Evolutionary conservation across 108 stramenopile genomes (phyloP).

Genomic region (Cyclotella baltica): DNA sequence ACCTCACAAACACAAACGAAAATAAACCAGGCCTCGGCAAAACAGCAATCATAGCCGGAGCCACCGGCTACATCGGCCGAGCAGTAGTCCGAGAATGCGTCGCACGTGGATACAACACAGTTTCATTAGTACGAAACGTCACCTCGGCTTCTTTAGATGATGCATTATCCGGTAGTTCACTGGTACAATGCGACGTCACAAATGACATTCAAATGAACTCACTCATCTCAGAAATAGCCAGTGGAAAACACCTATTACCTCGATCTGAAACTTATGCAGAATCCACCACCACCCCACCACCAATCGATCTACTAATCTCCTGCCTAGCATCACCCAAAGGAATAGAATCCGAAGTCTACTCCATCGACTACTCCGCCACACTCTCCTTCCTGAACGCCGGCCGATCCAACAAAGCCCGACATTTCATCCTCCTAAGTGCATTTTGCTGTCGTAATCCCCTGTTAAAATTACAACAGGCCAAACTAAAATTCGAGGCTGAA

Average conservation of each 20-base stretch:
- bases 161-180: conserved; percentile 24
- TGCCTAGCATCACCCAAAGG: conserved; percentile 87
- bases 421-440: conserved; percentile 81
- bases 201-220: conserved; percentile 31
- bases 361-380: conserved; percentile 84
- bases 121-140: conserved; percentile 57
- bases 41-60: conserved; percentile 61
- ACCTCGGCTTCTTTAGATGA: conserved; percentile 25
- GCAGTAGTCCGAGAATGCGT: conserved; percentile 64
- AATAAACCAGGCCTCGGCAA: conserved; percentile 34
- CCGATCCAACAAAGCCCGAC: conserved; percentile 50
- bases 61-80: conserved; percentile 70
- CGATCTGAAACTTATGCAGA: neutral
- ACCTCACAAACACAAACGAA: neutral
- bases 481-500: conserved; percentile 71
- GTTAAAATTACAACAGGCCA: conserved; percentile 87
- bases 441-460: conserved; percentile 85
- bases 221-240: conserved; percentile 37
- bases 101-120: conserved; percentile 56
- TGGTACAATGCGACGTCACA: conserved; percentile 41
- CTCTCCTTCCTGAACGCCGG: conserved; percentile 75
- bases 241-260: conserved; percentile 10
- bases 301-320: conserved; percentile 53
- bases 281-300: neutral
- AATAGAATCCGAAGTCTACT: conserved; percentile 68